Conservation (phyloP, 225 moss, liverwort and hornwort species). For the Climacium dendroides region DNA sequence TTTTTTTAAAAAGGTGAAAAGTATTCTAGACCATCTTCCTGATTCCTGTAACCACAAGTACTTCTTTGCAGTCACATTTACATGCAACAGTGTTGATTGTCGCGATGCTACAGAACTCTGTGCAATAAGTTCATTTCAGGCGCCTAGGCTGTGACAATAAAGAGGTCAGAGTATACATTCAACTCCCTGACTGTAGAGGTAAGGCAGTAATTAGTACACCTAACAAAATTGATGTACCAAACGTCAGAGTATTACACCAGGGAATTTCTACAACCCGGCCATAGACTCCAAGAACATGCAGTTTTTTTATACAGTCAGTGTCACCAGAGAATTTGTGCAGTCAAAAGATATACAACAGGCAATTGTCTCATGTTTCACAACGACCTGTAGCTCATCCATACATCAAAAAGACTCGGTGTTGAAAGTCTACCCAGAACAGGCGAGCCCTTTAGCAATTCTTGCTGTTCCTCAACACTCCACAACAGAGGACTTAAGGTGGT, state of each 20-base stretch:
- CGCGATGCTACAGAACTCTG: neutral
- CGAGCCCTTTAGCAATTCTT: constrained; percentile 64
- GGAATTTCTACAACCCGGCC: neutral
- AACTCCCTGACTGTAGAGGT: neutral
- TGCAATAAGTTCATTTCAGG: neutral
- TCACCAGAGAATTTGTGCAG: neutral
- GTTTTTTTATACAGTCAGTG: neutral
- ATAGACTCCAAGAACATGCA: neutral
- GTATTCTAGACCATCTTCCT: neutral
- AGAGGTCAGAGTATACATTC: neutral
- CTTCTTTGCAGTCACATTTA: neutral
- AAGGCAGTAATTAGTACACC: neutral
- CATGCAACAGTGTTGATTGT: neutral
- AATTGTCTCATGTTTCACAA: neutral
- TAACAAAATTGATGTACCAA: neutral
- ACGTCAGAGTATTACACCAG: neutral
- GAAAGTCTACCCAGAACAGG: constrained; percentile 54
- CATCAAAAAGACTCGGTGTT: neutral
- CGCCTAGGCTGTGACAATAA: neutral
- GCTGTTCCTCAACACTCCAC: constrained; percentile 60
- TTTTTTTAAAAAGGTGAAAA: neutral
- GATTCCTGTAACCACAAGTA: neutral
- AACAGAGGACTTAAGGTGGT: constrained; percentile 74
- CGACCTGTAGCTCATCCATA: neutral
- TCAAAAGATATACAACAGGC: neutral